Conservation (phyloP, 2,329 filamentous ascomycete genomes). For the Celoporthe dispersa region DNA sequence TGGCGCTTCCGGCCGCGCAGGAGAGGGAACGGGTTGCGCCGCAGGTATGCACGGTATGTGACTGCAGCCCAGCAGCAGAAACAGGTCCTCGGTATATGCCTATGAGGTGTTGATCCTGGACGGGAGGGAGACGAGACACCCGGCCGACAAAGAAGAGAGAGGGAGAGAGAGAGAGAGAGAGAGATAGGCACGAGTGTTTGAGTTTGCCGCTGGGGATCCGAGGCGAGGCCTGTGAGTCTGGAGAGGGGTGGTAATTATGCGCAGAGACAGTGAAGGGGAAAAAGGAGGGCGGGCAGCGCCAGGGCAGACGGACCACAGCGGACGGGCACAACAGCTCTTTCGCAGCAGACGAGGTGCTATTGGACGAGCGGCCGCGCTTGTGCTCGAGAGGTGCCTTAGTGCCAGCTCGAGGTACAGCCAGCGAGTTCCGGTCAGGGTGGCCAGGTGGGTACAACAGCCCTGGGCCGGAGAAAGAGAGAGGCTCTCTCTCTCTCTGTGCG, state of each 20-base stretch:
- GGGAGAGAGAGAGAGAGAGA: too few relatives aligned
- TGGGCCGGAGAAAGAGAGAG: background rate
- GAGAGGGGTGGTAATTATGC: conserved; percentile 13
- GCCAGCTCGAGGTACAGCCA: conserved; percentile 30
- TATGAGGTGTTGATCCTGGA: too few relatives aligned
- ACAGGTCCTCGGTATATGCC: too few relatives aligned
- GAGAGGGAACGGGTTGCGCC: too few relatives aligned
- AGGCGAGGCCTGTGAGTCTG: background rate
- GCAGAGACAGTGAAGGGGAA: background rate
- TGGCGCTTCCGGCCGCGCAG: too few relatives aligned
- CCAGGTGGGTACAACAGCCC: background rate
- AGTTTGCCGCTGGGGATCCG: background rate
- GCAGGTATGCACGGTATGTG: too few relatives aligned
- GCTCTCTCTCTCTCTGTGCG: background rate
- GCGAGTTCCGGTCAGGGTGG: conserved; percentile 10
- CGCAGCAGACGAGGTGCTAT: conserved; percentile 18
- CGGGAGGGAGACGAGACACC: too few relatives aligned
- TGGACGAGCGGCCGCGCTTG: conserved; percentile 25
- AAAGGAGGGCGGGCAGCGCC: background rate
- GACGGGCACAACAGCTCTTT: background rate
- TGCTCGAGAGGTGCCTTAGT: conserved; percentile 31
- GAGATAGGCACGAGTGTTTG: too few relatives aligned
- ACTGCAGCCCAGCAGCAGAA: too few relatives aligned
- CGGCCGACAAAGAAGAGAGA: too few relatives aligned
- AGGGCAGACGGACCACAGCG: conserved; percentile 12